These are phyloP conservation scores for Leptodontidium sp. DNA, from an alignment of 2,329 filamentous ascomycete genomes.

Conservation along the genomic window DNA sequence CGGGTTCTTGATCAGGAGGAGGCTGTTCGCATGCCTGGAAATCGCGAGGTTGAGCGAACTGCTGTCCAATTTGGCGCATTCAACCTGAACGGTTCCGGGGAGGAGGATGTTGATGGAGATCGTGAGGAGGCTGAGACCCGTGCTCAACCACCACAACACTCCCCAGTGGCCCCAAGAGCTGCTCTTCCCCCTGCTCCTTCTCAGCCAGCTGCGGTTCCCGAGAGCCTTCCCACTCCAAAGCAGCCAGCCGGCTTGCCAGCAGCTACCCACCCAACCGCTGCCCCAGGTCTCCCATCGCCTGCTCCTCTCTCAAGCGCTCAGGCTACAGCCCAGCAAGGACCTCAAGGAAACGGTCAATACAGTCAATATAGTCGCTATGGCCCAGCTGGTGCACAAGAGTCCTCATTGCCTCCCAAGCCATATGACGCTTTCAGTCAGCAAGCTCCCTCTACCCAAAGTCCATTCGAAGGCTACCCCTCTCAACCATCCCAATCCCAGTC, in stretches of 20 bases:
- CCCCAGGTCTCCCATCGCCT: constrained; percentile 47
- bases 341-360: constrained; percentile 50
- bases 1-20: constrained; percentile 94
- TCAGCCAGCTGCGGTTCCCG: constrained; percentile 62
- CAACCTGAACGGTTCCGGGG: constrained; percentile 78
- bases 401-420: constrained; percentile 75
- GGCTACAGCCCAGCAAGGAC: constrained; percentile 46
- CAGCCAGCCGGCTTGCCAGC: constrained; percentile 57
- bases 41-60: constrained; percentile 91
- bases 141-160: constrained; percentile 91
- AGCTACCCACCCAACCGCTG: constrained; percentile 53
- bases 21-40: constrained; percentile 96
- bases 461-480: constrained; percentile 67
- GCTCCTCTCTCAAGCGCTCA: constrained; percentile 50
- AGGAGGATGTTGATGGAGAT: constrained; percentile 92
- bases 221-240: constrained; percentile 59
- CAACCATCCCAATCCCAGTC: constrained; percentile 66
- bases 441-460: constrained; percentile 62
- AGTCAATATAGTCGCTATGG: constrained; percentile 77
- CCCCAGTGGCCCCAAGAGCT: constrained; percentile 85
- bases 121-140: constrained; percentile 95
- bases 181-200: constrained; percentile 78
- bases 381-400: constrained; percentile 67
- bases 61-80: constrained; percentile 97
- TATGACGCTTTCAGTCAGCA: constrained; percentile 90